Conservation (phyloP, 805 yeast genomes). For the Pichia ethanolica region DNA sequence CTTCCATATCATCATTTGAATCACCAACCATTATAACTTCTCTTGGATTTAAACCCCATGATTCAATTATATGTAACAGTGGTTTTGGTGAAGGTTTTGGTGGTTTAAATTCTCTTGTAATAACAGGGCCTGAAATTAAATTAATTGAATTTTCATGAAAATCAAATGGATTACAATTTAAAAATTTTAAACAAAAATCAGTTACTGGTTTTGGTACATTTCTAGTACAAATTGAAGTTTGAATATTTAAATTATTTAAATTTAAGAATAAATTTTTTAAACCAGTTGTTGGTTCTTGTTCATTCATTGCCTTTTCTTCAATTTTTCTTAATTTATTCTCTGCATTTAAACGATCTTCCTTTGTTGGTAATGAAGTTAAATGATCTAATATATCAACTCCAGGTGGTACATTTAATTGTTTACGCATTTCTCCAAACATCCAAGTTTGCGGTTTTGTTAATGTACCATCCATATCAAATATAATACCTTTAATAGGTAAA, state of each 20-base stretch:
- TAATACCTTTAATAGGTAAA: constrained; percentile 34
- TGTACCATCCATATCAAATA: constrained; percentile 81
- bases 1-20: constrained; percentile 59
- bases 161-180: constrained; percentile 30
- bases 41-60: constrained; percentile 39
- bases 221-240: constrained; percentile 57
- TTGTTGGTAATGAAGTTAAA: constrained; percentile 26
- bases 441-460: constrained; percentile 52
- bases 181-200: constrained; percentile 38
- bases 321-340: constrained; percentile 39
- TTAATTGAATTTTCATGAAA: not conserved
- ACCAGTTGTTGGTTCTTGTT: constrained; percentile 47
- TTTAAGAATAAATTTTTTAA: constrained; percentile 34
- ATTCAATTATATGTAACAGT: constrained; percentile 42
- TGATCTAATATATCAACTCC: constrained; percentile 45
- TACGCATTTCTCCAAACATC: constrained; percentile 48
- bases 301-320: constrained; percentile 57
- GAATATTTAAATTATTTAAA: constrained; percentile 23
- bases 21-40: constrained; percentile 66
- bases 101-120: constrained; percentile 60
- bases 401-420: constrained; percentile 35
- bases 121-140: constrained; percentile 34
- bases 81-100: constrained; percentile 67
- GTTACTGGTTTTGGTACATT: constrained; percentile 48
- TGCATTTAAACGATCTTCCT: constrained; percentile 36